Evolutionary conservation across 495 filamentous ascomycete genomes (phyloP).

Genomic region (Aspergillus steynii): DNA sequence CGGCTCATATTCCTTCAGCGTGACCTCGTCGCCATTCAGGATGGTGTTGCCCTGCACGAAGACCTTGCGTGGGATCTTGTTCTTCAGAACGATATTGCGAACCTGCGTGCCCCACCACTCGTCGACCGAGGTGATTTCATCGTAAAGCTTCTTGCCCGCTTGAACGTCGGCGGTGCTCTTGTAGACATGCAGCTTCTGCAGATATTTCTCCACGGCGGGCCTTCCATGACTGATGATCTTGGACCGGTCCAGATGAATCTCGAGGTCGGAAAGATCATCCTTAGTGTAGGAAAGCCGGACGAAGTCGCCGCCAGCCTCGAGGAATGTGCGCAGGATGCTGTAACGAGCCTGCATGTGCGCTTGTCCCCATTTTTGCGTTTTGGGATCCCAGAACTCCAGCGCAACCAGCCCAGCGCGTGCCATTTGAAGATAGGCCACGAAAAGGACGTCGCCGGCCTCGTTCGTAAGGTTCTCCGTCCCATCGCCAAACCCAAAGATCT

Average conservation of each 20-base stretch:
- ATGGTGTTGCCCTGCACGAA: conserved; percentile 95
- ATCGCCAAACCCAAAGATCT: conserved; percentile 90
- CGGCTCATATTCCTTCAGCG: conserved; percentile 86
- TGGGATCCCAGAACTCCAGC: conserved; percentile 86
- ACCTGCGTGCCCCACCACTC: conserved; percentile 79
- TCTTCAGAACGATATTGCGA: conserved; percentile 73
- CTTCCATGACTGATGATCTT: conserved; percentile 75
- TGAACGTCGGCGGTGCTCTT: conserved; percentile 87
- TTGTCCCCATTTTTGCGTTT: conserved; percentile 89
- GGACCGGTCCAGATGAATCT: conserved; percentile 73
- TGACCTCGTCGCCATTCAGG: conserved; percentile 70
- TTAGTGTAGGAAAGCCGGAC: conserved; percentile 73
- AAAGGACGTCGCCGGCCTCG: conserved; percentile 83
- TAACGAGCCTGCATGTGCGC: conserved; percentile 94
- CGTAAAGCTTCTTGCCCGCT: conserved; percentile 72
- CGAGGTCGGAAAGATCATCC: conserved; percentile 77
- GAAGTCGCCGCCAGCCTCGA: conserved; percentile 80
- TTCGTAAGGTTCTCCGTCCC: conserved; percentile 67
- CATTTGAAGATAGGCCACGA: conserved; percentile 85
- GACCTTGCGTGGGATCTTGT: conserved; percentile 90
- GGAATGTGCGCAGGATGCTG: conserved; percentile 84
- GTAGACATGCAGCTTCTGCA: conserved; percentile 90
- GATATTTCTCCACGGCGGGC: conserved; percentile 79
- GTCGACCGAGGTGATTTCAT: conserved; percentile 76
- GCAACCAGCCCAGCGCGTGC: conserved; percentile 82